Conservation (phyloP, 2,329 filamentous ascomycete species). For the Cadophora malorum region DNA sequence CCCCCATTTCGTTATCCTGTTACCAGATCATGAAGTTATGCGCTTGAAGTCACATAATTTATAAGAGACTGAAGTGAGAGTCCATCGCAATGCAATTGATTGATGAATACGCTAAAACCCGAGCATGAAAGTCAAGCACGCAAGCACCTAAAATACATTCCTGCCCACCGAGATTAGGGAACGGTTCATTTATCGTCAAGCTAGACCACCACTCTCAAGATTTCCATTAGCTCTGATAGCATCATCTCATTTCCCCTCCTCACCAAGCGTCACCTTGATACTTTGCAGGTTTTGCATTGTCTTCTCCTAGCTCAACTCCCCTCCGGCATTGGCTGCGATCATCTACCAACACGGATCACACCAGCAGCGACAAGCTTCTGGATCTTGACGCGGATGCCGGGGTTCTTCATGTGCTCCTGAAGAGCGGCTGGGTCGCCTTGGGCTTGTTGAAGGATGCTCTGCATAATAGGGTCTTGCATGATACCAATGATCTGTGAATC, state of each 20-base stretch:
- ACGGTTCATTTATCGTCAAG: slow-evolving; percentile 19
- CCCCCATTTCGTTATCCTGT: no score
- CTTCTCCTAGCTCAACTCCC: no score
- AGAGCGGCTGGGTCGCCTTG: slow-evolving; percentile 91
- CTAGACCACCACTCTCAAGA: not conserved
- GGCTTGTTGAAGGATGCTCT: slow-evolving; percentile 94
- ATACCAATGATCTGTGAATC: slow-evolving; percentile 75
- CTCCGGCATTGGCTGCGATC: slow-evolving; percentile 10
- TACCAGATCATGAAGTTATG: no score
- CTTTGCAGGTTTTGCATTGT: not conserved
- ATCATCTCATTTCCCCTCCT: not conserved
- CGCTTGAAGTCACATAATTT: no score
- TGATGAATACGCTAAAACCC: slow-evolving; percentile 33
- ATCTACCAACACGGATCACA: slow-evolving; percentile 78
- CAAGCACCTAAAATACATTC: slow-evolving; percentile 37
- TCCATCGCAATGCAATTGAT: slow-evolving; percentile 29
- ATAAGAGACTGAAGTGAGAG: no score
- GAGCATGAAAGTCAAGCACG: slow-evolving; percentile 24
- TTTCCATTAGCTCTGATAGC: slow-evolving; percentile 1
- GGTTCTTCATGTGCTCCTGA: slow-evolving; percentile 97
- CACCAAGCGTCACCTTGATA: not conserved
- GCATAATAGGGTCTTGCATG: slow-evolving; percentile 96
- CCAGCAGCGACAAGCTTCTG: slow-evolving; percentile 70
- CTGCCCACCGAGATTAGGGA: slow-evolving; percentile 9
- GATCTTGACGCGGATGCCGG: slow-evolving; percentile 82